Evolutionary conservation across 495 filamentous ascomycete genomes (phyloP).

Genomic region (Penicillium riverlandense): DNA sequence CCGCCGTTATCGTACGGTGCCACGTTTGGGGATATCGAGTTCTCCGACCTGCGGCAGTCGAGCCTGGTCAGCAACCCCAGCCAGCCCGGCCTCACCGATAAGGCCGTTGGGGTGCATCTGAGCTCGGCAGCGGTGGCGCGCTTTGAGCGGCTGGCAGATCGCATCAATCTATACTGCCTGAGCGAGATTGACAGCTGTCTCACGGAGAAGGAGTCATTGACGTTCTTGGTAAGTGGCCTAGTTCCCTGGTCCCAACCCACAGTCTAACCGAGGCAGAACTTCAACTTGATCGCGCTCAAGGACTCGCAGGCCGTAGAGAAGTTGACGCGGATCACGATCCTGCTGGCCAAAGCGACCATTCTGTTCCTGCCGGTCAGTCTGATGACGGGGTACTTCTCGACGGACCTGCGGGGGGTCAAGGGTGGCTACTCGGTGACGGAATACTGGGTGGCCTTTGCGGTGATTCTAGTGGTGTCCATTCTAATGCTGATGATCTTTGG

Average conservation of each 20-base stretch:
- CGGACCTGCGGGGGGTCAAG: constrained; percentile 54
- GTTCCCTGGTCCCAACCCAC: neutral
- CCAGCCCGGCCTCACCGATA: constrained; percentile 13
- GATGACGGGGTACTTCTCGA: constrained; percentile 79
- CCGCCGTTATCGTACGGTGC: constrained; percentile 13
- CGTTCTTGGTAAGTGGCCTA: constrained; percentile 49
- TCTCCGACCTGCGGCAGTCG: constrained; percentile 19
- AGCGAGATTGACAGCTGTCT: constrained; percentile 75
- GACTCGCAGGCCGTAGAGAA: constrained; percentile 73
- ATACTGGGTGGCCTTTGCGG: constrained; percentile 69
- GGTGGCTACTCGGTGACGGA: constrained; percentile 50
- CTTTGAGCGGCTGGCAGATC: constrained; percentile 70
- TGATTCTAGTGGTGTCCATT: constrained; percentile 59
- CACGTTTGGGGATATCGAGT: constrained; percentile 22
- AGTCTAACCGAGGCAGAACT: constrained; percentile 51
- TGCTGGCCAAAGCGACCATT: constrained; percentile 78
- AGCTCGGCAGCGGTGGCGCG: constrained; percentile 59
- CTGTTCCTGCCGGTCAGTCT: constrained; percentile 79
- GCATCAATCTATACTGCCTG: constrained; percentile 70
- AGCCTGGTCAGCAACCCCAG: constrained; percentile 19
- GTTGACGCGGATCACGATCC: constrained; percentile 70
- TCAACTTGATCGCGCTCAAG: constrained; percentile 81
- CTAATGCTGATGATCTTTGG: constrained; percentile 45
- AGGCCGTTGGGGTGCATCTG: constrained; percentile 49
- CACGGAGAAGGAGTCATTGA: constrained; percentile 69